These are phyloP conservation scores for Fusarium caatingaense DNA, from an alignment of 2,329 filamentous ascomycete genomes.

Conservation along the genomic window DNA sequence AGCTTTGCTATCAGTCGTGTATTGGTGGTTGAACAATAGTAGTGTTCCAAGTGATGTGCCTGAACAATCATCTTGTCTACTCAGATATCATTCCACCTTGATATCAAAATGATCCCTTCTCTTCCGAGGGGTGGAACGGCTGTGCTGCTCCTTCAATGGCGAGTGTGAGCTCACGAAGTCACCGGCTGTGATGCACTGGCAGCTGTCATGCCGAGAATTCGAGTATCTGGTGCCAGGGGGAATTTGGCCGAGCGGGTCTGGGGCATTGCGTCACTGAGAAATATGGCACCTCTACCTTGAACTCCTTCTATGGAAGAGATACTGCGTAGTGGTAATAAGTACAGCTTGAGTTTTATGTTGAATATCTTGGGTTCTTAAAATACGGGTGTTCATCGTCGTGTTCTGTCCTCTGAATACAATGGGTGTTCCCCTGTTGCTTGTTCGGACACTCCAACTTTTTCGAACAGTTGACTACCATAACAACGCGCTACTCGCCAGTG, in stretches of 20 bases:
- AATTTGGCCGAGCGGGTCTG: background rate
- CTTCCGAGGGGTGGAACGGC: too few species aligned
- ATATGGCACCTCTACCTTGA: background rate
- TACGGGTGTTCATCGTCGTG: rapidly evolving
- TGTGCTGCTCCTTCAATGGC: too few species aligned
- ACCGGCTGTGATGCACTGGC: background rate
- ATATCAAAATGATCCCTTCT: background rate
- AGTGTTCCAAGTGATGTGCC: background rate
- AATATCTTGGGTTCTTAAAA: background rate
- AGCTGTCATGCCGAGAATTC: background rate
- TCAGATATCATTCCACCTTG: background rate
- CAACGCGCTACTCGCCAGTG: rapidly evolving
- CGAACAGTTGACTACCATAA: background rate
- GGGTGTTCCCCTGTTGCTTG: background rate
- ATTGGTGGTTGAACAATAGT: background rate
- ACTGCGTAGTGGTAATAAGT: rapidly evolving
- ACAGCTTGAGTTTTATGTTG: rapidly evolving
- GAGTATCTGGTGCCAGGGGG: background rate
- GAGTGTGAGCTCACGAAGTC: too few species aligned
- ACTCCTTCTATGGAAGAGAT: rapidly evolving
- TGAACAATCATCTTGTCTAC: background rate
- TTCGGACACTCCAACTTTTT: background rate
- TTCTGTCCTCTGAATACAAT: rapidly evolving
- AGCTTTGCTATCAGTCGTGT: rapidly evolving
- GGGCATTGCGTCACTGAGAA: background rate